Conservation (phyloP, 345 rosid species). For the Citrus unshiu region DNA sequence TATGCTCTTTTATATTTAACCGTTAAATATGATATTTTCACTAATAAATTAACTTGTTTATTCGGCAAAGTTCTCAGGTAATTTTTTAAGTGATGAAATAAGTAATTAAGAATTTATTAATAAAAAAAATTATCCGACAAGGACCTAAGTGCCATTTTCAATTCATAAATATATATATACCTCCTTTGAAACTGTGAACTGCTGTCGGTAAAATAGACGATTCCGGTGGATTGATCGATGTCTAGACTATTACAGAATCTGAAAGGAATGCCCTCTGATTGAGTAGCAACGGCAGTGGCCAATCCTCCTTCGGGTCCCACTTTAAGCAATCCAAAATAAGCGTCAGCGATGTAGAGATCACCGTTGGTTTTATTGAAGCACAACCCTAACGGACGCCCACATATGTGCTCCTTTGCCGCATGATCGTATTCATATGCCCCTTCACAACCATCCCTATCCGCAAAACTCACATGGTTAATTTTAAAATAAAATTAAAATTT, state of each 20-base stretch:
- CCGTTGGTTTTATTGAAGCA: constrained; percentile 25
- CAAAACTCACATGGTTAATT: too few relatives aligned
- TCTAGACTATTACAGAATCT: constrained; percentile 35
- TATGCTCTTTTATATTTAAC: too few relatives aligned
- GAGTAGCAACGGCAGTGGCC: constrained; percentile 12
- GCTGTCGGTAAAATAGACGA: constrained; percentile 41
- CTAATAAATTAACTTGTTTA: too few relatives aligned
- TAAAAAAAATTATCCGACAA: too few relatives aligned
- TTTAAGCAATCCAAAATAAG: constrained; percentile 34
- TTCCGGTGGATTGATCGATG: constrained; percentile 23
- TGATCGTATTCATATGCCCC: not conserved
- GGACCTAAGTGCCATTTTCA: too few relatives aligned
- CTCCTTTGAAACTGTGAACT: constrained; percentile 31
- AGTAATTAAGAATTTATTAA: too few relatives aligned
- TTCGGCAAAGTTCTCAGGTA: too few relatives aligned
- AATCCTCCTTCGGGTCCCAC: constrained; percentile 38
- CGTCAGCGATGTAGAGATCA: constrained; percentile 48
- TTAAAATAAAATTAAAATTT: too few relatives aligned
- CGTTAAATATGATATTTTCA: too few relatives aligned
- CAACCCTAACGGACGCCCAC: constrained; percentile 46
- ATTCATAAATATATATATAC: constrained; percentile 6
- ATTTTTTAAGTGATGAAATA: too few relatives aligned
- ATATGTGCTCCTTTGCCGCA: constrained; percentile 24
- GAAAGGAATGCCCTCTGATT: constrained; percentile 24
- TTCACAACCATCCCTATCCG: constrained; percentile 24